Conservation (phyloP, 768 basidiomycete species). For the Trametes elegans region DNA sequence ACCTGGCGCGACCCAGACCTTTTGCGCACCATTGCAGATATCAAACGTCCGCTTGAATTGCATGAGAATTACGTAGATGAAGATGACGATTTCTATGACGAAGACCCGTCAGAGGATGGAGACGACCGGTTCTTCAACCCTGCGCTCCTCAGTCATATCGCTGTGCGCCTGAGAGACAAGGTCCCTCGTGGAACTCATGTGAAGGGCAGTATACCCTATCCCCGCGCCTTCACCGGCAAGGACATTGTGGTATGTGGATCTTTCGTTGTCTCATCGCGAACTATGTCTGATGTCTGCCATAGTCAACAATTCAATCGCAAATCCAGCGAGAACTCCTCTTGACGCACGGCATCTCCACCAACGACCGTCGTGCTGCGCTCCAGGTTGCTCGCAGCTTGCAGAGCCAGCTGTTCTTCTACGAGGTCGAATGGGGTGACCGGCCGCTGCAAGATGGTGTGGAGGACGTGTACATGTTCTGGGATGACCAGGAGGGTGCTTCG, state of each 20-base stretch:
- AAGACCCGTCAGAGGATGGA: constrained; percentile 46
- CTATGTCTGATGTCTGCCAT: constrained; percentile 8
- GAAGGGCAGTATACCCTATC: constrained; percentile 91
- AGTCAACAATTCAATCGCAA: constrained; percentile 87
- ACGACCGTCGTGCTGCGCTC: constrained; percentile 79
- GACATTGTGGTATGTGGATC: constrained; percentile 80
- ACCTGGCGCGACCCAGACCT: constrained; percentile 28
- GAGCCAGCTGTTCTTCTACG: constrained; percentile 92
- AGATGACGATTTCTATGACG: constrained; percentile 50
- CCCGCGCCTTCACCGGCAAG: constrained; percentile 88
- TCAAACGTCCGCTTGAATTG: constrained; percentile 40
- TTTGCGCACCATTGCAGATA: constrained; percentile 27
- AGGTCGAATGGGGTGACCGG: constrained; percentile 91
- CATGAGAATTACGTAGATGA: constrained; percentile 50
- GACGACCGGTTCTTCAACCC: constrained; percentile 86
- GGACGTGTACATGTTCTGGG: constrained; percentile 91
- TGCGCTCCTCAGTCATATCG: constrained; percentile 82
- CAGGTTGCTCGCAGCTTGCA: constrained; percentile 90
- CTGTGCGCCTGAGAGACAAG: constrained; percentile 85
- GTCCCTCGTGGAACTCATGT: constrained; percentile 85
- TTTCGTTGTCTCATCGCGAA: not conserved
- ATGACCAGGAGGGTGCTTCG: constrained; percentile 68
- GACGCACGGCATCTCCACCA: constrained; percentile 69
- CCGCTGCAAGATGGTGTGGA: constrained; percentile 84
- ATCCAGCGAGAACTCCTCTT: constrained; percentile 82